These are phyloP conservation scores for Thielaviopsis musarum DNA, from an alignment of 2,329 filamentous ascomycete species.

Conservation along the genomic window DNA sequence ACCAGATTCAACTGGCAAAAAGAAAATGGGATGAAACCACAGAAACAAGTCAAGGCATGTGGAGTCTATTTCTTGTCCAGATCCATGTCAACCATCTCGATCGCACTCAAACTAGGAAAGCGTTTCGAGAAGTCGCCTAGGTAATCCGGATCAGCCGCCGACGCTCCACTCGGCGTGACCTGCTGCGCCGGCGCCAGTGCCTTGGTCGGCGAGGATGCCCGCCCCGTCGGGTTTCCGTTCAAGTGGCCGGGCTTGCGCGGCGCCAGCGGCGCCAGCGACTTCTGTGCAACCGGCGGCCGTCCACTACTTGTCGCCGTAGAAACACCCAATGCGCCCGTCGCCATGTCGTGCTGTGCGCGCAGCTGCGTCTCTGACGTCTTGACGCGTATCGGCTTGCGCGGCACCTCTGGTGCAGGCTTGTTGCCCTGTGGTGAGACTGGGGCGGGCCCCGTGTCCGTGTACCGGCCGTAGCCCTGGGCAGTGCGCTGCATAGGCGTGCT, in stretches of 20 bases:
- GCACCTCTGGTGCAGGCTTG: not conserved
- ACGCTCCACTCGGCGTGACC: constrained; percentile 13
- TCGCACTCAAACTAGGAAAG: constrained; percentile 67
- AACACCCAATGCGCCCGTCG: constrained; percentile 2
- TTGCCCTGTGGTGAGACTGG: not conserved
- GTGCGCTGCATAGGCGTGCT: constrained; percentile 44
- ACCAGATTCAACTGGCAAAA: not conserved
- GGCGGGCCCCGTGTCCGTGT: constrained; percentile 37
- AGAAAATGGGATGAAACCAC: not conserved
- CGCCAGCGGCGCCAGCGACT: constrained; percentile 38
- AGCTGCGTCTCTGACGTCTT: constrained; percentile 10
- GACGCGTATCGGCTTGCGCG: constrained; percentile 7
- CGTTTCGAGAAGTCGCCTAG: constrained; percentile 60
- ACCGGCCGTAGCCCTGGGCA: constrained; percentile 79
- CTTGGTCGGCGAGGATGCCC: constrained; percentile 16
- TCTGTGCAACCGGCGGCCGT: constrained; percentile 13
- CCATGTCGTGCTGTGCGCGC: constrained; percentile 14
- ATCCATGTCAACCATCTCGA: constrained; percentile 77
- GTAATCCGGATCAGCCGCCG: constrained; percentile 45
- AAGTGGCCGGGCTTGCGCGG: constrained; percentile 47
- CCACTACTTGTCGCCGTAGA: not conserved
- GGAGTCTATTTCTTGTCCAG: constrained; percentile 18
- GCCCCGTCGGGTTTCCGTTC: constrained; percentile 35
- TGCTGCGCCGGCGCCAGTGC: constrained; percentile 26
- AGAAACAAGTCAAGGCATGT: not conserved